phyloP scores from a whole-genome alignment of 2,329 filamentous ascomycete species.

The Cytospora mali region DNA sequence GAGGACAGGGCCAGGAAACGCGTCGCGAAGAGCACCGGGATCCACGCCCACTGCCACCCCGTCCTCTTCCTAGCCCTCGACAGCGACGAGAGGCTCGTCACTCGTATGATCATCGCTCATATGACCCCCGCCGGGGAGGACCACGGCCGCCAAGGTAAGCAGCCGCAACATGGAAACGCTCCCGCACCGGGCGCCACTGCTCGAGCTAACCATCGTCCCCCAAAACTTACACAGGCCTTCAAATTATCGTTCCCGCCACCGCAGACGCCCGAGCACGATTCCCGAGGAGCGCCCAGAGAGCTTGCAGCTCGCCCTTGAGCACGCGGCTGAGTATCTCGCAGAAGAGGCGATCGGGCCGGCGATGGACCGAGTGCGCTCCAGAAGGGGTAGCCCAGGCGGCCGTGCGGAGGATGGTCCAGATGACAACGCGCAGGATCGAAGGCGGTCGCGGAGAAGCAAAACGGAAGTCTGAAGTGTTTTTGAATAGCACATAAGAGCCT shows the following conservation, averaged over 20 bases:
- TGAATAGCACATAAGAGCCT: not conserved
- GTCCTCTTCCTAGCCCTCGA: not conserved
- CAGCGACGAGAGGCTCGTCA: conserved; percentile 9
- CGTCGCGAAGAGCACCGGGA: not conserved
- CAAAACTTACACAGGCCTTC: not conserved
- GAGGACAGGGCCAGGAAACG: not conserved
- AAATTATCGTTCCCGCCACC: conserved; percentile 1
- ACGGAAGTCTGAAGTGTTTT: not conserved
- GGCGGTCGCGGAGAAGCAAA: conserved; percentile 11
- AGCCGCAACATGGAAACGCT: not conserved
- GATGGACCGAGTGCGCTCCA: not conserved
- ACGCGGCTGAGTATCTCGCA: conserved; percentile 13
- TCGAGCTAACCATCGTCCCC: not conserved
- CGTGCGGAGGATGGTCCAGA: not conserved
- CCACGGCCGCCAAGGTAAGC: conserved; percentile 11
- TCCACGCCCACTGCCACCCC: not conserved
- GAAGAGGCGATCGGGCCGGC: conserved; percentile 9
- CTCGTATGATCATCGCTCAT: not conserved
- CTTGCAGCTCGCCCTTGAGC: conserved; percentile 19
- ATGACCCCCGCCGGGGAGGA: not conserved
- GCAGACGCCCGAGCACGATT: conserved; percentile 15
- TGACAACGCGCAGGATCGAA: conserved; percentile 1
- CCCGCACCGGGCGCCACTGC: not conserved
- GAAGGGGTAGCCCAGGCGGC: not conserved
- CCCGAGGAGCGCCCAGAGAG: conserved; percentile 12